These are phyloP conservation scores for Gautieria morchelliformis DNA, from an alignment of 768 basidiomycete genomes.

Conservation along the genomic window DNA sequence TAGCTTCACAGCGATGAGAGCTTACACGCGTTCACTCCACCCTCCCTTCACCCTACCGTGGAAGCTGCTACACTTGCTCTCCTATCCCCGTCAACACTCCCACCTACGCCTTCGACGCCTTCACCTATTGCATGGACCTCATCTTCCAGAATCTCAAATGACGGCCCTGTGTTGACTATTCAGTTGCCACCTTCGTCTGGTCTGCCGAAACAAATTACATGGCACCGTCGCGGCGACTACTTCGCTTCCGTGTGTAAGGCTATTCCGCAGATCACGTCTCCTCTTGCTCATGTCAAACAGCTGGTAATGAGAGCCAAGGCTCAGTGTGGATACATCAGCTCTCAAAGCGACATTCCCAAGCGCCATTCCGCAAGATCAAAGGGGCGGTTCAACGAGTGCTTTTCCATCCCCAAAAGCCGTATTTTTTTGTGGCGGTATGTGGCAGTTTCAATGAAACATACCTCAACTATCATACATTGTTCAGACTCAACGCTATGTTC, in stretches of 20 bases:
- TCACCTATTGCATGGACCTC: conserved; percentile 68
- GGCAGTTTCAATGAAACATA: not conserved
- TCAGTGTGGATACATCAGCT: conserved; percentile 95
- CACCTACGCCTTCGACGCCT: conserved; percentile 42
- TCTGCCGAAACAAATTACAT: conserved; percentile 68
- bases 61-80: conserved; percentile 50
- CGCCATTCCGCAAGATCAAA: conserved; percentile 93
- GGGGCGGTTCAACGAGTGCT: conserved; percentile 83
- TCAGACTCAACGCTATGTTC: conserved; percentile 93
- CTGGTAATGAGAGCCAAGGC: conserved; percentile 60
- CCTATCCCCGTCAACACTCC: conserved; percentile 55
- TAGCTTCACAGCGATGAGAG: conserved; percentile 55
- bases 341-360: conserved; percentile 89
- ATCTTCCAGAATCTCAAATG: conserved; percentile 25
- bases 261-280: not conserved
- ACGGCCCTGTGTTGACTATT: conserved; percentile 51
- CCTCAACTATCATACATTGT: not conserved
- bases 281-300: conserved; percentile 22
- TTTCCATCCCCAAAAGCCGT: conserved; percentile 90
- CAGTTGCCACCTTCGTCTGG: conserved; percentile 58
- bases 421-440: conserved; percentile 95
- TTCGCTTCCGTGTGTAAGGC: conserved; percentile 87
- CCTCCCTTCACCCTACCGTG: conserved; percentile 55
- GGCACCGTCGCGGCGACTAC: conserved; percentile 95
- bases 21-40: conserved; percentile 72